Base-by-base conservation (phyloP, 495 filamentous ascomycete genomes). In the Xylaria longipes region DNA sequence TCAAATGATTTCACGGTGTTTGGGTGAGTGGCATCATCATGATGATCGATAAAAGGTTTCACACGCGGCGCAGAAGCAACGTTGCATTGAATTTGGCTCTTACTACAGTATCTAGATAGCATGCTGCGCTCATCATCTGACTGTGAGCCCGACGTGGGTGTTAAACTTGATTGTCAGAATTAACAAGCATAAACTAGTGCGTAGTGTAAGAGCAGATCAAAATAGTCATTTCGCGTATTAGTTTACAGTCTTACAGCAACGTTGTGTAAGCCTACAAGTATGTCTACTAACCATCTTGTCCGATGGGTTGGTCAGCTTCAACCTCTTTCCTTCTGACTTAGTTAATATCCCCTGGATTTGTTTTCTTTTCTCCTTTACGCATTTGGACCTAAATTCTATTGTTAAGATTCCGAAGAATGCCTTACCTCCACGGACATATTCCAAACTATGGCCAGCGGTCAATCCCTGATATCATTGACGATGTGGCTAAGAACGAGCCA, bases 381-480 rank as follows among this genome's bases (percentile, higher is more conserved):
- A 15, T 56, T 56, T 56, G 2, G 52, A 17, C 27, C 14, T 6
- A 5, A 27, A 2, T 31, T 25, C 27, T 17, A 17, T 11, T 56
- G 27, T 56, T 4, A 29, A 56, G 25, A 11, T 5, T 1, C 31
- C 1, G 12, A 56, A 56, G 12, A 11, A 56, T 56, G 52, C 12
- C 52, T 56, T 31, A 56, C 27, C 25, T 56, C 52, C 31, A 56
- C 27, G 52, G 52, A 25, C 52, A 31, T 17, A 56, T 15, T 56
- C 27, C 52, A 6, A 17, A 56, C 27, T 60, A 56, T 57, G 82
- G 80, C 54, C 71, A 67, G 1, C 78, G 83, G 31, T 75, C 84
- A 14, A 54, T 84, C 0, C 73, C 80, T 46, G 68, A 79, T 52
- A 77, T 86, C 57, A 75, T 90, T 41, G 87, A 90, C 68, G 81